Conservation (phyloP, 177 flowering plant species). For the Vitis hybrid region DNA sequence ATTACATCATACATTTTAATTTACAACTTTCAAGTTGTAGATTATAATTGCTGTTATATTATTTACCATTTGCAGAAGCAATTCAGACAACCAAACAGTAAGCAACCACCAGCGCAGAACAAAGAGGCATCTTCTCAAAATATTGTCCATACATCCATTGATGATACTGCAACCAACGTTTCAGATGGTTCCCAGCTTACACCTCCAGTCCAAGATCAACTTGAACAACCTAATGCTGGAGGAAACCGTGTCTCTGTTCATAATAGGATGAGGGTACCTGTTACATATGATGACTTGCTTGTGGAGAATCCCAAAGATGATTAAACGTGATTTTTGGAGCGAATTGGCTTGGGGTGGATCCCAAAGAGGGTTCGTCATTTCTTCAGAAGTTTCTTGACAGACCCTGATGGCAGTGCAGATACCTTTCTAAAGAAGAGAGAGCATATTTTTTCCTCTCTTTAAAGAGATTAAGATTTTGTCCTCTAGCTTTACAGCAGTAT, state of each 20-base stretch:
- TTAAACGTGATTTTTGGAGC: constrained; percentile 1
- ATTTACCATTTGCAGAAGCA: constrained; percentile 50
- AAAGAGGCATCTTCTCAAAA: constrained; percentile 16
- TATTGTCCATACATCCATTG: neutral
- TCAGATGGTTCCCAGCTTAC: constrained; percentile 14
- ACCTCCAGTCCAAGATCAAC: constrained; percentile 13
- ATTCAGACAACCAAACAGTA: constrained; percentile 41
- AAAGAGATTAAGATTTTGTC: too few species aligned
- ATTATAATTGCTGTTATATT: neutral
- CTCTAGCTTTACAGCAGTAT: too few species aligned
- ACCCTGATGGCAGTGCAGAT: too few species aligned
- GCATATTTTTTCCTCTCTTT: too few species aligned
- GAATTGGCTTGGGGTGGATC: neutral
- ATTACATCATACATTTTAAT: neutral
- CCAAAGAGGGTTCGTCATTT: too few species aligned
- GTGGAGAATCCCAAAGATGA: constrained; percentile 29
- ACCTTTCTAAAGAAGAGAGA: too few species aligned
- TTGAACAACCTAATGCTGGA: constrained; percentile 14
- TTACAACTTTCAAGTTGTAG: neutral
- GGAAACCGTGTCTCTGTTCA: constrained; percentile 39
- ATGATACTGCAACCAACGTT: constrained; percentile 5
- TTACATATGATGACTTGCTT: constrained; percentile 56
- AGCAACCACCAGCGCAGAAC: constrained; percentile 17
- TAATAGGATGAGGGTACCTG: constrained; percentile 57
- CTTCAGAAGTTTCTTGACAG: too few species aligned